Base-by-base conservation (phyloP, 805 yeast genomes). In the Candida cerambycidarum region DNA sequence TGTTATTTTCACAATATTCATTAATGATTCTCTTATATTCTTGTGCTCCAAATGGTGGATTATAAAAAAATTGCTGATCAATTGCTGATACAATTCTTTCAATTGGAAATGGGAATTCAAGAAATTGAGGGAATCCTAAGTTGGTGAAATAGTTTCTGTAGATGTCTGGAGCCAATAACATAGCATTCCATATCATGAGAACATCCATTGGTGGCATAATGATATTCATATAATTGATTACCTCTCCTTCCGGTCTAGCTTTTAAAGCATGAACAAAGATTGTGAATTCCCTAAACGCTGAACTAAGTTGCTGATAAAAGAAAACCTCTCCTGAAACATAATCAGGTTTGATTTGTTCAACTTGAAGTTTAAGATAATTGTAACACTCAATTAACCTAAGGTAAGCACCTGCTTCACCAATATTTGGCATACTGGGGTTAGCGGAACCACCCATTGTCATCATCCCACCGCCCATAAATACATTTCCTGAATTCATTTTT, bases 231-330 rank as follows among this genome's bases (percentile, higher is more conserved):
- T 11, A 24, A 5, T 12, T 11, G 3, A 10, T 12, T 2, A 24
- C 4, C 16, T 35, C 39, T 4, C 19, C 7, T n/a, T 25, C 31
- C 11, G 23, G 4, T 16, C 11, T 16, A 3, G 6, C 18, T n/a
- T 35, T 35, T 13, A 35, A 35, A n/a, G 39, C 30, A 35, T 35
- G 12, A 24, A 35, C 24, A 15, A 35, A 35, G 7, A 35, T n/a
- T 4, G 31, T 35, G 18, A 35, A 35, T 16, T 35, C 27, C 15
- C 39, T 35, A 12, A 35, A 24, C 12, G 31, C 21, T 5, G 23
- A 3, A 15, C 17, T 12, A 10, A 35, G 8, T n/a, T 16, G 17
- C 16, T 11, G 9, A 16, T 25, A 17, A 8, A 21, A 25, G 18
- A 16, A 16, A 4, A 12, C 16, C 12, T 16, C 18, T n/a, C 39